A percentile compares a stretch with the other conserved stretches of the same genome.
These are phyloP conservation scores for Mortierella antarctica DNA, from an alignment of 192 early-diverging fungal genomes.

Conservation along the genomic window DNA sequence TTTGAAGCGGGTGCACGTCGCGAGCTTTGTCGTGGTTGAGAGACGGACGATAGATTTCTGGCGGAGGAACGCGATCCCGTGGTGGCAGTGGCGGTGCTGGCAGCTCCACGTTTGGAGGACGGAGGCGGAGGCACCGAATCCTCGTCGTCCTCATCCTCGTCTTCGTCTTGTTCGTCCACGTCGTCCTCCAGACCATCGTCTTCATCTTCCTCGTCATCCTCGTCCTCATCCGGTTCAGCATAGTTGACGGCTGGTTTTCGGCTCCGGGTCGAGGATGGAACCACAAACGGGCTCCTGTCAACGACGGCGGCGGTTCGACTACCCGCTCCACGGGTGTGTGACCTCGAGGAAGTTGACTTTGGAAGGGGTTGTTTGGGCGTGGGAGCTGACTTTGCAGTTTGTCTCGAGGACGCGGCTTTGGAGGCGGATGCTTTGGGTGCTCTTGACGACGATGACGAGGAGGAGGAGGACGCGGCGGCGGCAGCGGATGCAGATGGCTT, in stretches of 20 bases:
- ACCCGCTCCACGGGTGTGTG: not conserved
- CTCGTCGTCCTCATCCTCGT: constrained; percentile 10
- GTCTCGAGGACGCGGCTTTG: not conserved
- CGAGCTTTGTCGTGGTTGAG: too few species aligned
- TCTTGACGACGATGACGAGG: constrained; percentile 4
- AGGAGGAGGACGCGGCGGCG: not conserved
- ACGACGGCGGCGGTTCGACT: not conserved
- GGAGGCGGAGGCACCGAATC: constrained; percentile 1
- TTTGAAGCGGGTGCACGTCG: not conserved
- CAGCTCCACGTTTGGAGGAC: not conserved
- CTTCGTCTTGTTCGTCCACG: constrained; percentile 27
- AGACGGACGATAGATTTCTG: not conserved
- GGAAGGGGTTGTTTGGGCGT: not conserved
- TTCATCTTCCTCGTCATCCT: constrained; percentile 25
- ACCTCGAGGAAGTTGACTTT: not conserved
- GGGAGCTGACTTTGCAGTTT: constrained; percentile 6
- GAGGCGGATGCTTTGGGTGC: constrained; percentile 1
- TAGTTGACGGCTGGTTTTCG: constrained; percentile 49
- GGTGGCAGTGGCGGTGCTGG: not conserved
- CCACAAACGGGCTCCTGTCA: constrained; percentile 16
- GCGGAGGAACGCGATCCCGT: not conserved
- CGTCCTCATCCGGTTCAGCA: constrained; percentile 49
- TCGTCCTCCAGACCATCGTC: constrained; percentile 22
- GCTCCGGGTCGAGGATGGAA: constrained; percentile 30
- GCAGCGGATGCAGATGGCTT: not conserved